phyloP scores from a whole-genome alignment of 768 basidiomycete genomes.

The Neoboletus subvelutipes region DNA sequence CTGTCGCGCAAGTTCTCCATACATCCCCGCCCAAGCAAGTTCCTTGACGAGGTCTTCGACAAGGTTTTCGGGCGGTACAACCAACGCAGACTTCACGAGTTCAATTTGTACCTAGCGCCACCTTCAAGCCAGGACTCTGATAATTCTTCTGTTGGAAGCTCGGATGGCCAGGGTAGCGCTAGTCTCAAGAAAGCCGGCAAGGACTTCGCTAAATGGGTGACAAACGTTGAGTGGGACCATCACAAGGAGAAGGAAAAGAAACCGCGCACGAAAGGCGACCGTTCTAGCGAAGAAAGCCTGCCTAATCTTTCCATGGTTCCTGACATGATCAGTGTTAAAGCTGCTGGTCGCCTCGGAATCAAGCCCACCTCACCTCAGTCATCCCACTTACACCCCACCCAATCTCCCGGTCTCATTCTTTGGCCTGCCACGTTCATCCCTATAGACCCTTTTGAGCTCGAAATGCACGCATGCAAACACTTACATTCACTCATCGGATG shows the following conservation, averaged over 20 bases:
- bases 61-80: constrained; percentile 52
- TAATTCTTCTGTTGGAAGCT: constrained; percentile 22
- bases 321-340: constrained; percentile 35
- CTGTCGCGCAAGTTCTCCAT: constrained; percentile 50
- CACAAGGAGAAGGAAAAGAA: constrained; percentile 29
- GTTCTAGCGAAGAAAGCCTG: constrained; percentile 29
- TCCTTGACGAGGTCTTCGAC: constrained; percentile 45
- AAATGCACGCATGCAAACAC: constrained; percentile 74
- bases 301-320: constrained; percentile 23
- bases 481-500: constrained; percentile 64
- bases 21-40: constrained; percentile 50
- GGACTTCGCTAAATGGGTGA: constrained; percentile 37
- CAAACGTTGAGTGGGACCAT: constrained; percentile 37
- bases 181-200: constrained; percentile 31
- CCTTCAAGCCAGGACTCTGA: constrained; percentile 25
- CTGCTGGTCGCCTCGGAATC: constrained; percentile 40
- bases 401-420: constrained; percentile 64
- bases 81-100: constrained; percentile 43
- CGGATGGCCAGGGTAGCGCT: constrained; percentile 26
- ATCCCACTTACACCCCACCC: constrained; percentile 35
- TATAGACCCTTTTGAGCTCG: constrained; percentile 56
- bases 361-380: constrained; percentile 13
- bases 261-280: constrained; percentile 21
- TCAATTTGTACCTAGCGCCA: constrained; percentile 61
- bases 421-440: constrained; percentile 61